Evolutionary conservation across 2,329 filamentous ascomycete species (phyloP).

Genomic region (Xylariales sp.): DNA sequence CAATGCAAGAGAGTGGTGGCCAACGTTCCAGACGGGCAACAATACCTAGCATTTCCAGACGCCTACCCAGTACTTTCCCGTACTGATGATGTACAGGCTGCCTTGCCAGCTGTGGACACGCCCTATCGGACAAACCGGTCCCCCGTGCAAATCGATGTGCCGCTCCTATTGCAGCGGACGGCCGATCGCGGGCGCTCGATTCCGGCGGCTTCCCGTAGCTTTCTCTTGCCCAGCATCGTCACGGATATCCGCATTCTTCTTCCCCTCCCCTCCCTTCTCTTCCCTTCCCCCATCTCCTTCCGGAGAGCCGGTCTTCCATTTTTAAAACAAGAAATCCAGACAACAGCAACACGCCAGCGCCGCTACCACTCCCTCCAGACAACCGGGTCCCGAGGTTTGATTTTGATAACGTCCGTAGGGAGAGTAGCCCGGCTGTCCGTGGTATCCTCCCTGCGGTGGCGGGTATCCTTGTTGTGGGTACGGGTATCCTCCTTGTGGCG

Average conservation of each 20-base stretch:
- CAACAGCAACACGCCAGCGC: conserved; percentile 55
- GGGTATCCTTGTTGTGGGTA: too few species aligned
- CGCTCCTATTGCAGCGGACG: too few species aligned
- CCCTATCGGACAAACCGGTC: too few species aligned
- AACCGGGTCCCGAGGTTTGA: conserved; percentile 18
- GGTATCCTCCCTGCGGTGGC: conserved; percentile 26
- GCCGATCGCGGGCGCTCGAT: too few species aligned
- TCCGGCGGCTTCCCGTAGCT: too few species aligned
- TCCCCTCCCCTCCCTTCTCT: not conserved
- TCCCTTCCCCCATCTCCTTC: not conserved
- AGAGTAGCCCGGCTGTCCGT: conserved; percentile 18
- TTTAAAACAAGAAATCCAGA: conserved; percentile 50
- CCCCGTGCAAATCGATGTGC: too few species aligned
- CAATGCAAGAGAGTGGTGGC: not conserved
- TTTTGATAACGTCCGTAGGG: conserved; percentile 22
- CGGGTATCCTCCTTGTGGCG: conserved; percentile 17
- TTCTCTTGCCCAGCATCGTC: too few species aligned
- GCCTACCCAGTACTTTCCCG: conserved; percentile 1
- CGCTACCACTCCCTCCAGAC: conserved; percentile 42
- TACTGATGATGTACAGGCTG: too few species aligned
- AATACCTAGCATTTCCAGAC: not conserved
- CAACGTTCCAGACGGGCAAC: conserved; percentile 5
- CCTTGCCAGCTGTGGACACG: too few species aligned
- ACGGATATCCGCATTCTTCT: not conserved
- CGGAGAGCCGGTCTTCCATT: too few species aligned